Base-by-base conservation (phyloP, 2,329 filamentous ascomycete genomes). In the Scleromitrula shiraiana region DNA sequence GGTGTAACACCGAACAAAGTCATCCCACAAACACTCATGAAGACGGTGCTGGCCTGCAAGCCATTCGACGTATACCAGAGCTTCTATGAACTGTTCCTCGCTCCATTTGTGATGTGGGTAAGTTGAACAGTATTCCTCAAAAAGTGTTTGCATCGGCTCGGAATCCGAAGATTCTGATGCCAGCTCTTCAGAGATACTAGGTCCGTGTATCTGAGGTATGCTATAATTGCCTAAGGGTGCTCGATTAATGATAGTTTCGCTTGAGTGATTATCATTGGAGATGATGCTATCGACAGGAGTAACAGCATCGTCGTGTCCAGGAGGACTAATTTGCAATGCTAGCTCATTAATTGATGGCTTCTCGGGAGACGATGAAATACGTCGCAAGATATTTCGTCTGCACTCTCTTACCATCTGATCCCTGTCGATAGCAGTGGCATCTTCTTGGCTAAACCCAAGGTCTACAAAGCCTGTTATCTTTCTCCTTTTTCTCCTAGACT, bases 21-120 rank as follows among this genome's bases (percentile, higher is more conserved):
- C 76, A 53, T 79, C 76, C 50, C 70, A 78, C 0, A 76, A 56
- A 45, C 64, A 73, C 20, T 68, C 65, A 10, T 67, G 64, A 15
- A 76, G 56, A 4, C 54, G 43, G 62, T 60, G 4, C 61, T 53
- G 15, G 61, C 55, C 35, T 63, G n/a, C 61, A 1, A 74, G 60
- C 43, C 64, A 65, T 15, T 69, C 61, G 7, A 77, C 56, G 52
- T 65, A 71, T 0, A 71, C 58, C 42, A 73, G 70, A 0, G 70
- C 71, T 19, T 63, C 64, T 20, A 76, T 56, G 45, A 78, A 78
- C 8, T 67, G 58, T 4, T 54, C 56, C 4, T 67, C 56, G 22
- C 56, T 68, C 1, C 69, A 73, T 1, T 49, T 49, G 43, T 70
- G 71, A 17, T 64, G 62, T 4, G 72, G 70, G 52, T 79, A 79